These are phyloP conservation scores for Globisporangium cystogenes DNA, from an alignment of 352 stramenopile genomes.

Conservation along the genomic window DNA sequence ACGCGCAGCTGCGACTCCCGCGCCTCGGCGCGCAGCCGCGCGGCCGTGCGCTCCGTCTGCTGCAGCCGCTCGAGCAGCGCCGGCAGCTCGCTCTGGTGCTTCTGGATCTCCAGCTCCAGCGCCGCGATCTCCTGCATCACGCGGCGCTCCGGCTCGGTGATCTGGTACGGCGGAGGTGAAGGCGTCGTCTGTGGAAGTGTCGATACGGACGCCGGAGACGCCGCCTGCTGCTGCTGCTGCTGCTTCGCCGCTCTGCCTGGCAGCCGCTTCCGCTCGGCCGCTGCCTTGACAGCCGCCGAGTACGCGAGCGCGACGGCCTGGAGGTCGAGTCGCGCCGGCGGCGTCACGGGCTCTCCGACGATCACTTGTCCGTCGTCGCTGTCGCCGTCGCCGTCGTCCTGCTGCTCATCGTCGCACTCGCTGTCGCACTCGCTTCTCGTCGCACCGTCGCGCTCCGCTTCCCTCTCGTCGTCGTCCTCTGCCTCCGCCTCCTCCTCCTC, in stretches of 20 bases:
- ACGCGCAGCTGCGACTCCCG: conserved; percentile 33
- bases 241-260: neutral
- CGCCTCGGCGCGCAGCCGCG: conserved; percentile 24
- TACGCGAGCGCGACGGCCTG: conserved; percentile 5
- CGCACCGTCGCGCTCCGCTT: conserved; percentile 7
- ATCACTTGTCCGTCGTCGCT: too few relatives aligned
- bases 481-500: conserved; percentile 13
- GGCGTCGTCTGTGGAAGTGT: conserved; percentile 9
- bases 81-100: conserved; percentile 42
- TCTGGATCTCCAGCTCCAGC: conserved; percentile 36
- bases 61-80: conserved; percentile 35
- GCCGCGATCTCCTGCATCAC: conserved; percentile 38
- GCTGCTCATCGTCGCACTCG: conserved; percentile 18
- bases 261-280: neutral
- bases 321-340: conserved; percentile 7
- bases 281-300: conserved; percentile 1
- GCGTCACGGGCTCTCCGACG: neutral
- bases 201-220: too few relatives aligned
- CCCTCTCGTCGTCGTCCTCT: too few relatives aligned
- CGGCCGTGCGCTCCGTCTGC: conserved; percentile 21
- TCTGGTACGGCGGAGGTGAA: conserved; percentile 16
- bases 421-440: conserved; percentile 6
- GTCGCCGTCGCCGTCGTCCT: neutral
- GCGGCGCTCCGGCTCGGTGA: conserved; percentile 24
- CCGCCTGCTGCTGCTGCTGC: neutral